phyloP scores from a whole-genome alignment of 495 filamentous ascomycete genomes.

The Corynascus novoguineensis region DNA sequence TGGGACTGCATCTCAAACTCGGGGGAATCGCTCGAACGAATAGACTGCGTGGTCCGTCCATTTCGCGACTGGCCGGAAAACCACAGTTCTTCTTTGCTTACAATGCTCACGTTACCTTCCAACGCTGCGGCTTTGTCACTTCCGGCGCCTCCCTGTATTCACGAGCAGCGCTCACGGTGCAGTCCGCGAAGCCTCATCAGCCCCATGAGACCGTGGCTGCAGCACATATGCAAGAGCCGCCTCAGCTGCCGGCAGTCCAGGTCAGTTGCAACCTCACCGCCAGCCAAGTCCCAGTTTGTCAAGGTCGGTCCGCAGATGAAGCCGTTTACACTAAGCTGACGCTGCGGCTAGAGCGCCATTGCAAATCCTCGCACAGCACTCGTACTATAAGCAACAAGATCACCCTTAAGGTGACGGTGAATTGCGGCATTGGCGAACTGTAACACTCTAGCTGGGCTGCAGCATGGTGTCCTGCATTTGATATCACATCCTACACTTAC shows the following conservation, averaged over 20 bases:
- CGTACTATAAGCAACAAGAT: no score
- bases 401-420: not conserved
- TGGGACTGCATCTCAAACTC: not conserved
- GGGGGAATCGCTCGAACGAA: not conserved
- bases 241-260: slow-evolving; percentile 2
- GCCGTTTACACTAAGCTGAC: no score
- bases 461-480: slow-evolving; percentile 8
- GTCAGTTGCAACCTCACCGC: not conserved
- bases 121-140: not conserved
- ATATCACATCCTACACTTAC: slow-evolving; percentile 20
- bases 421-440: slow-evolving; percentile 14
- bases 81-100: no score
- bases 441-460: not conserved
- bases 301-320: not conserved
- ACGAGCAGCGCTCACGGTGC: not conserved
- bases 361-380: no score
- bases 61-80: no score
- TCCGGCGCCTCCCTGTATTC: not conserved
- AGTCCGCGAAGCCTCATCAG: not conserved
- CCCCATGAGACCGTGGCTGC: not conserved
- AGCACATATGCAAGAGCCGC: not conserved
- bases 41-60: no score
- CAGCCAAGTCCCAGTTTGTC: not conserved
- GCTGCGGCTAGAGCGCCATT: no score
- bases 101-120: no score